Evolutionary conservation across 495 filamentous ascomycete species (phyloP), one percentile per base, ranked within the genome.

Genomic region (Trichoderma gamsii): DNA sequence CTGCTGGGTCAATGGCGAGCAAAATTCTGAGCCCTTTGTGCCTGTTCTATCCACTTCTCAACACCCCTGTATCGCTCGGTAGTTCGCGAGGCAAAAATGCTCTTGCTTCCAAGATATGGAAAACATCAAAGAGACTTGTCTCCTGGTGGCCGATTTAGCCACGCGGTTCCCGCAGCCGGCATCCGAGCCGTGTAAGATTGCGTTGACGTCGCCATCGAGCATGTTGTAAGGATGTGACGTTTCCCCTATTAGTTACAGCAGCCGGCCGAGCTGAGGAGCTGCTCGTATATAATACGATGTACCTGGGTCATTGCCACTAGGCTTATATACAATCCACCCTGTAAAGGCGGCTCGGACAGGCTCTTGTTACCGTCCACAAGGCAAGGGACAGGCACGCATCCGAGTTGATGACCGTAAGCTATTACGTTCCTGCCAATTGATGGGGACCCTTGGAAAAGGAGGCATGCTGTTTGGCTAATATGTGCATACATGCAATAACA

Each of bases 181-280:
- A 23, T 25, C 49, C 49, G 49, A 52, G 49, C n/a, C 49, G 49
- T 52, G 49, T 23, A 52, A 52, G 18, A 52, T 52, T 52, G 49
- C 49, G 21, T 52, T 52, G 49, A 52, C 49, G n/a, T 21, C 8
- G 49, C 25, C 49, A 18, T 52, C 49, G 49, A 52, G 5, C 6
- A 52, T 21, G 0, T 29, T 29, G 29, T 29, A 29, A 52, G 44
- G 21, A 52, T 23, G 49, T 52, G 18, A 52, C 21, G 49, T 52
- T 52, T 52, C 21, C 49, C 7, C 18, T 52, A 51, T 12, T 44
- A 44, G 43, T 46, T 13, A 18, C 43, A 46, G 13, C 12, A 46
- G 13, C 12, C 12, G 9, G 43, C 43, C 43, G 35, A 38, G 35
- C 35, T 38, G 35, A 38, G 35, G 35, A 38, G 35, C 35, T 38